These are phyloP conservation scores for Sugiyamaella novakii DNA, from an alignment of 1,139 yeast genomes.

Conservation along the genomic window DNA sequence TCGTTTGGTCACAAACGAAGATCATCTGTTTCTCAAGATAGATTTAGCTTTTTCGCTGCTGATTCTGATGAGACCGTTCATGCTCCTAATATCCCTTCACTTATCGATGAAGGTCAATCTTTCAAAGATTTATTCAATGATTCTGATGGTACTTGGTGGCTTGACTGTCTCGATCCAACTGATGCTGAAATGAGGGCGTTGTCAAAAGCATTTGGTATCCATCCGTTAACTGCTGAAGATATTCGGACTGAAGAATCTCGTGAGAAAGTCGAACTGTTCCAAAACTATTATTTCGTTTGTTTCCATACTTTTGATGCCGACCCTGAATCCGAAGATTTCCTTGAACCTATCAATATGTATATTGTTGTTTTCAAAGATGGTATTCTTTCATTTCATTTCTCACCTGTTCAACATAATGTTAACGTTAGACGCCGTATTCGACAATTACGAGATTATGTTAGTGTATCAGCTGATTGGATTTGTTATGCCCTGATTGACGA, in stretches of 20 bases:
- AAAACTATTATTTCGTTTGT: constrained; percentile 86
- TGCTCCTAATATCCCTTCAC: constrained; percentile 79
- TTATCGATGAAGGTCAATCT: constrained; percentile 65
- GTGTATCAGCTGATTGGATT: constrained; percentile 88
- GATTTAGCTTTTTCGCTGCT: constrained; percentile 82
- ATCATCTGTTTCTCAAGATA: constrained; percentile 44
- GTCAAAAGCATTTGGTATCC: constrained; percentile 88
- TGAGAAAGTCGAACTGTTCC: constrained; percentile 91
- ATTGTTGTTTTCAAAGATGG: constrained; percentile 87
- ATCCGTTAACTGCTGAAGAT: constrained; percentile 74
- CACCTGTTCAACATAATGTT: constrained; percentile 79
- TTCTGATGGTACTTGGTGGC: constrained; percentile 71
- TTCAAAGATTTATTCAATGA: constrained; percentile 65
- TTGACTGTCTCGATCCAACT: constrained; percentile 88
- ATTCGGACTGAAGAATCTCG: constrained; percentile 90
- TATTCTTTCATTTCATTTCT: constrained; percentile 79
- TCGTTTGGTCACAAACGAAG: constrained; percentile 11
- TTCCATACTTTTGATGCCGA: constrained; percentile 86
- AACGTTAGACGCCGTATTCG: constrained; percentile 90
- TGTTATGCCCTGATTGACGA: constrained; percentile 94
- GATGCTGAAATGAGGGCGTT: constrained; percentile 94
- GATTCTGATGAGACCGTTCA: constrained; percentile 86
- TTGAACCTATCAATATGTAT: constrained; percentile 87
- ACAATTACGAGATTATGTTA: constrained; percentile 83
- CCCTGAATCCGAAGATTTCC: constrained; percentile 66